These are phyloP conservation scores for Melampsora americana DNA, from an alignment of 1,284 basidiomycete genomes.

Conservation along the genomic window DNA sequence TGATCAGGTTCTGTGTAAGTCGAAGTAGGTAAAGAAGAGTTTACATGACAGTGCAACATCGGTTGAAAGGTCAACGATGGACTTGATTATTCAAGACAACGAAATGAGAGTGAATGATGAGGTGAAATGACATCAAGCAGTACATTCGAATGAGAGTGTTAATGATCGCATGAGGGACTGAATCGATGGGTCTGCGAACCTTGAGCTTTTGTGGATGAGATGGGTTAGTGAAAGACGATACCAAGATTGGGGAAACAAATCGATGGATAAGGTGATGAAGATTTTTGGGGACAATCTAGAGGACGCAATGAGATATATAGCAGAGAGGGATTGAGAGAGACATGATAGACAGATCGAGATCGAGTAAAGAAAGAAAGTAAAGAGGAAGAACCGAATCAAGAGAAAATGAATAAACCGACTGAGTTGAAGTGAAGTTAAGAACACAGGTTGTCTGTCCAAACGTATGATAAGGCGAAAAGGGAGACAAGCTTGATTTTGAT, in stretches of 20 bases:
- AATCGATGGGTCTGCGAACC: neutral
- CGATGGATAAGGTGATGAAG: no score
- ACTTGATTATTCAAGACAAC: neutral
- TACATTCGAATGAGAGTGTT: neutral
- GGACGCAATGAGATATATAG: neutral
- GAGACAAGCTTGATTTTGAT: neutral
- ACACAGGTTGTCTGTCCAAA: constrained; percentile 4
- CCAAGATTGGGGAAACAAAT: neutral
- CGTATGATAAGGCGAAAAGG: neutral
- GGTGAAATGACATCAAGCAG: neutral
- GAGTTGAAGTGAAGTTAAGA: neutral
- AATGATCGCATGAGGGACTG: neutral
- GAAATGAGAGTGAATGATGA: neutral
- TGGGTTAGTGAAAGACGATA: neutral
- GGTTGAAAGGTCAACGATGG: neutral
- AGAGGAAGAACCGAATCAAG: constrained; percentile 1
- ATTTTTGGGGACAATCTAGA: neutral
- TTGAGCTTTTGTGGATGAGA: neutral
- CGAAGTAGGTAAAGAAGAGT: neutral
- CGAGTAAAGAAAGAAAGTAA: constrained; percentile 1
- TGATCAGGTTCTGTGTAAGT: no score
- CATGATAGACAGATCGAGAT: neutral
- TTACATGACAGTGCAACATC: neutral
- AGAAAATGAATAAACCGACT: constrained; percentile 1
- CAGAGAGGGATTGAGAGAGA: neutral